Evolutionary conservation across 2,329 filamentous ascomycete genomes (phyloP).

Genomic region (Cladosporium cucumerinum): DNA sequence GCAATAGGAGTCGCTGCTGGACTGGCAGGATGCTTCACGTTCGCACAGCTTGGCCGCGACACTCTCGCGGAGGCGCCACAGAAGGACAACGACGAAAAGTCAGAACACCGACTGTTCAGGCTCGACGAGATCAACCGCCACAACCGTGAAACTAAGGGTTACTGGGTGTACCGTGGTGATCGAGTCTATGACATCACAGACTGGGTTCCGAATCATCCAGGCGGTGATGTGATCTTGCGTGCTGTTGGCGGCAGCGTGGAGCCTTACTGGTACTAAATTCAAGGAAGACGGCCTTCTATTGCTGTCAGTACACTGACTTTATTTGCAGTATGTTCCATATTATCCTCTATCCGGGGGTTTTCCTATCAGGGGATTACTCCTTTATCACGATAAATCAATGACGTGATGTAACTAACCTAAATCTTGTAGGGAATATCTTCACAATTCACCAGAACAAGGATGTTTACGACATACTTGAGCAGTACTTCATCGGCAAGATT

Average conservation of each 20-base stretch:
- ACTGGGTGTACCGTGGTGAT: conserved; percentile 63
- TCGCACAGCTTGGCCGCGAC: not conserved
- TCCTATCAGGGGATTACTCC: too few relatives aligned
- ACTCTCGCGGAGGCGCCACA: not conserved
- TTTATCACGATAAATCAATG: not conserved
- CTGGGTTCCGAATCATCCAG: conserved; percentile 63
- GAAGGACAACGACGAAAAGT: not conserved
- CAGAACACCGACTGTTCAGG: conserved; percentile 18
- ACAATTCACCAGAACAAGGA: conserved; percentile 64
- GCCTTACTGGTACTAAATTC: conserved; percentile 53
- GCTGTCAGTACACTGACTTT: not conserved
- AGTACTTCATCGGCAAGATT: conserved; percentile 62
- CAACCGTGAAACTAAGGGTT: conserved; percentile 45
- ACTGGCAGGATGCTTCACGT: not conserved
- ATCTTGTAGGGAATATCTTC: conserved; percentile 52
- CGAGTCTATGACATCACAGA: conserved; percentile 70
- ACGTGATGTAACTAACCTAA: too few relatives aligned
- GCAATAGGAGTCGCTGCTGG: not conserved
- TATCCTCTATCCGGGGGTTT: too few relatives aligned
- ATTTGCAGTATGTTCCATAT: too few relatives aligned
- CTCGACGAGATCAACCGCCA: conserved; percentile 35
- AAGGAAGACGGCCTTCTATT: too few relatives aligned
- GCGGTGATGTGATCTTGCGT: conserved; percentile 64
- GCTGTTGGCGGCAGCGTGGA: conserved; percentile 64
- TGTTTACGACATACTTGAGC: conserved; percentile 62